Evolutionary conservation across 768 basidiomycete species (phyloP), one percentile per base, ranked within the genome.

Genomic region (Pleurotus sapidus): DNA sequence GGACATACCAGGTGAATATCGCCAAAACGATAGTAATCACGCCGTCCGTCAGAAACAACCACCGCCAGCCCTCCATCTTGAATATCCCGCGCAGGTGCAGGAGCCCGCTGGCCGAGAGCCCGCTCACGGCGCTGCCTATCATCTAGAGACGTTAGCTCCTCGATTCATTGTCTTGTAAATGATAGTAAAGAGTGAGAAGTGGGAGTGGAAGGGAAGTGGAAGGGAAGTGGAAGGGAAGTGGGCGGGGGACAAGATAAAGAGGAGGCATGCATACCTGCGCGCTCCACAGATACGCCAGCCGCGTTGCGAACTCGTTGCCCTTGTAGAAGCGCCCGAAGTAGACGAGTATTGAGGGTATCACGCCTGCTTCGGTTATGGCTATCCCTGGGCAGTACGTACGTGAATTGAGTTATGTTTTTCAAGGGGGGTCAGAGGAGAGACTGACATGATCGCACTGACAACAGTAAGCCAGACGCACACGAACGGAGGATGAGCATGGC

Each of bases 81-180:
- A 54, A 54, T 8, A 54, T 40, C 9, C 51, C 51, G 25, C 51
- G 51, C 23, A 54, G 51, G n/a, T 25, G 51, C 11, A 54, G 17
- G 17, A 54, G 51, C 9, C 51, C 51, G 24, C 51, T 54, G 11
- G 51, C 51, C 23, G 51, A 39, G 20, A 54, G 51, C 39, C 51
- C 51, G 27, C 51, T 54, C 38, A 54, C 51, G 18, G 51, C 51
- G 27, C 51, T 54, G 51, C 51, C 51, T 54, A 54, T 54, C 51
- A 54, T 54, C 51, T 54, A n/a, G 42, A 8, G 17, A 40, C n/a
- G 51, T 54, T 15, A 54, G 51, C 8, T 7, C 14, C 1, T 2
- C 1, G 30, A 8, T 9, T 9, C 30, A 30, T 30, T 9, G 30
- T 30, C 1, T 30, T 30, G 14, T 15, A 20, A 15, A 49, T 7